Evolutionary conservation across 345 rosid genomes (phyloP), one percentile per base, ranked within the genome.

Genomic region (Balakata baccata): DNA sequence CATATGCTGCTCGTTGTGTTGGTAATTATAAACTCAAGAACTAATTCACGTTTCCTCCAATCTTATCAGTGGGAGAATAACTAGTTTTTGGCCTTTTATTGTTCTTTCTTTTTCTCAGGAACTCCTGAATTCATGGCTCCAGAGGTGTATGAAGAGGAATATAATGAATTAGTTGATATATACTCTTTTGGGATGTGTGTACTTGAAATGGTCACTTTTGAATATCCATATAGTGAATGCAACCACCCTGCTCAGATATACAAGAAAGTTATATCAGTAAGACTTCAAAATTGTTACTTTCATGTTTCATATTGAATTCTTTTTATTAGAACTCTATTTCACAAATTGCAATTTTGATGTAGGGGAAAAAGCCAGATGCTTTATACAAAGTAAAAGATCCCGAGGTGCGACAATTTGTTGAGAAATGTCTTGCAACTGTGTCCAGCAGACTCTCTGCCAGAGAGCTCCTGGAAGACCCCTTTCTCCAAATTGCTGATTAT

Each of bases 51-150:
- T n/a, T n/a, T n/a, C n/a, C n/a, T n/a, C n/a, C n/a, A n/a, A n/a
- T n/a, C n/a, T n/a, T n/a, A n/a, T n/a, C n/a, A n/a, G n/a, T n/a
- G n/a, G n/a, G n/a, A n/a, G n/a, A n/a, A n/a, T n/a, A n/a, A n/a
- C n/a, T n/a, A n/a, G n/a, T n/a, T n/a, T n/a, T n/a, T n/a, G n/a
- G n/a, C n/a, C n/a, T 20, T 23, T 62, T 12, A 2, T 14, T 63
- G 17, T 34, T 41, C 46, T 63, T 50, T 66, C 39, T 37, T 75
- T 58, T 74, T 37, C 69, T 59, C 87, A 96, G 98, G 99, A 62
- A 96, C 99, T 34, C 98, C 97, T n/a, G 99, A 96, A 84, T 96
- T 96, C 73, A 96, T 96, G 99, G 99, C 99, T 71, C 99, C 99
- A n/a, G 99, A 96, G 83, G 92, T 96, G 23, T 96, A 91, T 46